phyloP scores from a whole-genome alignment of 257 asterid species.

The Cruciata laevipes region DNA sequence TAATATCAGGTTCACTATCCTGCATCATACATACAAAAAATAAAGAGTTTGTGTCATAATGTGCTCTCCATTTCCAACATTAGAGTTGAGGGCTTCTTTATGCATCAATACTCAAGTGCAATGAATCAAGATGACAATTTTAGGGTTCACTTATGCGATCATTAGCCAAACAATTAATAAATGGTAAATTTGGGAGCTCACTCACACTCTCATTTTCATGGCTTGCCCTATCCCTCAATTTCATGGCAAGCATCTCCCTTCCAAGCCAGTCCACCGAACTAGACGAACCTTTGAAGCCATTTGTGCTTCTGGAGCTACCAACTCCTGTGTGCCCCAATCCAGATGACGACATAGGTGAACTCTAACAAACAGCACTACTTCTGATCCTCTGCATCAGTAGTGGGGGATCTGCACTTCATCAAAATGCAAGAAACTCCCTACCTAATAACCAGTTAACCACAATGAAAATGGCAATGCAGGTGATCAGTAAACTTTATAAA shows the following conservation, averaged over 20 bases:
- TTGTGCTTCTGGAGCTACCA: constrained; percentile 40
- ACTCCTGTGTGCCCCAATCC: constrained; percentile 43
- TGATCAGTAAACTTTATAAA: not conserved
- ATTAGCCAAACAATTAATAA: constrained; percentile 1
- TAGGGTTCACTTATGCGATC: constrained; percentile 1
- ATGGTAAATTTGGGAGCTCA: constrained; percentile 27
- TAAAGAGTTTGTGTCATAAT: not conserved
- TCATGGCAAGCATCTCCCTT: constrained; percentile 91
- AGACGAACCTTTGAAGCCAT: constrained; percentile 65
- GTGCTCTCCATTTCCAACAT: not conserved
- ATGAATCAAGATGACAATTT: not conserved
- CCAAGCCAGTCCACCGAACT: constrained; percentile 98
- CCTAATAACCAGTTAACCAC: constrained; percentile 27
- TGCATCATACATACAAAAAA: constrained; percentile 31
- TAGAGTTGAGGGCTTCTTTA: not conserved
- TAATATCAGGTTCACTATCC: constrained; percentile 91
- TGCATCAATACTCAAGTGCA: not conserved
- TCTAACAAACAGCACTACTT: constrained; percentile 16
- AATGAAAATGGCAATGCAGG: constrained; percentile 8
- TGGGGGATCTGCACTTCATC: constrained; percentile 30
- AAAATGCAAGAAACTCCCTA: constrained; percentile 29
- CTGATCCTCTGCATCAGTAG: constrained; percentile 17
- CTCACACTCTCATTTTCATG: constrained; percentile 82
- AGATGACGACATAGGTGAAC: constrained; percentile 31
- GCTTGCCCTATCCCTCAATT: constrained; percentile 73